phyloP scores from a whole-genome alignment of 305 asterid genomes.

The Plantago rigida region DNA sequence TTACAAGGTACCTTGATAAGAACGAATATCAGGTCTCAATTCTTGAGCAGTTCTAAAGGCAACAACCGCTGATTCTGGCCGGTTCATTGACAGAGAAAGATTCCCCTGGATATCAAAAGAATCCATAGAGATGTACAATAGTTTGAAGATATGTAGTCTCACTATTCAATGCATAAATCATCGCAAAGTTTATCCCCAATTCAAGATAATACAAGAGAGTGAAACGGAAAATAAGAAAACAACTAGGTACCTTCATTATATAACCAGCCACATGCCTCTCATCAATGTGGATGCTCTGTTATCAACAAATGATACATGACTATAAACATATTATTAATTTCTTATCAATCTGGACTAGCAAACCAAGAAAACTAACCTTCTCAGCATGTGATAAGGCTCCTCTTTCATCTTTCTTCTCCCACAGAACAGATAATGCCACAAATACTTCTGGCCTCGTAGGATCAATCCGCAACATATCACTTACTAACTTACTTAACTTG shows the following conservation, averaged over 20 bases:
- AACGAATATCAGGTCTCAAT: conserved; percentile 87
- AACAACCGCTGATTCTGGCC: conserved; percentile 75
- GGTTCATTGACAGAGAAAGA: conserved; percentile 70
- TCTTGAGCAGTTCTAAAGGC: conserved; percentile 89
- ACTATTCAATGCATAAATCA: no score
- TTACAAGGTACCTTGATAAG: conserved; percentile 68
- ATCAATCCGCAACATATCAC: conserved; percentile 72
- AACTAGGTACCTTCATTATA: conserved; percentile 68
- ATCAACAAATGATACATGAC: conserved; percentile 26
- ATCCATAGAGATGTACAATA: no score
- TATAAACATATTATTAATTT: conserved; percentile 15
- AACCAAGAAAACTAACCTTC: conserved; percentile 46
- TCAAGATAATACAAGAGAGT: no score
- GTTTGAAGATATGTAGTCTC: no score
- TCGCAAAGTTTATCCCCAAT: no score
- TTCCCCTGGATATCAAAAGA: conserved; percentile 52
- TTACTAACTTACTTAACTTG: conserved; percentile 74
- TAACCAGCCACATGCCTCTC: conserved; percentile 88
- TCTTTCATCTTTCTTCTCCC: conserved; percentile 90
- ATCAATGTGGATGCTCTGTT: conserved; percentile 80
- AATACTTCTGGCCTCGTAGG: conserved; percentile 86
- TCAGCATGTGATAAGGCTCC: conserved; percentile 81
- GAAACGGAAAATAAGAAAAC: conserved; percentile 11
- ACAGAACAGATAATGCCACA: conserved; percentile 81
- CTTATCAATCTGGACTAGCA: conserved; percentile 20